Evolutionary conservation across 176 grass and related monocot species (phyloP), one percentile per base, ranked within the genome.

Genomic region (Eragrostis curvula): DNA sequence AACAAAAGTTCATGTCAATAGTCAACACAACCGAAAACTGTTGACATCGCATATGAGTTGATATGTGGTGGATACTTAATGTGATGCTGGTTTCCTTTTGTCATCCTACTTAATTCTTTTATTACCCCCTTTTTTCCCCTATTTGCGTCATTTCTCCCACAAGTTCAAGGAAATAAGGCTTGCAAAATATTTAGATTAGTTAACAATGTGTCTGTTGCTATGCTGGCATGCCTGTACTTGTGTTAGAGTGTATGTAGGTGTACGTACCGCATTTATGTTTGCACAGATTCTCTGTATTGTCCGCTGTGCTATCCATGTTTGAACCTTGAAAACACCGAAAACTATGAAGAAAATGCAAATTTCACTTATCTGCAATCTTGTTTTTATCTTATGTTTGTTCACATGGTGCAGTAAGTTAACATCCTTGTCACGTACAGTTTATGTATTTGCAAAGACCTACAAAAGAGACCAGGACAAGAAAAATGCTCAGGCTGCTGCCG

Each of bases 371-470:
- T 57, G 51, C 28, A 83, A 66, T 71, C 9, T 71, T 64, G 16
- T 28, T 70, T 77, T 71, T 12, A 64, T 52, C 14, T 24, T 41
- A 10, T 78, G 23, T 24, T 20, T 45, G 8, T 12, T 71, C 36
- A 11, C 32, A 40, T 78, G 18, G 12, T 72, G 52, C 27, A 66
- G 9, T 63, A 65, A 59, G 27, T 65, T 87, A 60, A 84, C 70
- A 82, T 70, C 24, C 44, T 71, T 84, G 8, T 86, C 27, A 42
- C 63, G 68, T 83, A 78, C 87, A 95, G 93, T 90, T 84, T 95
- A 92, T 79, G 74, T 95, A 77, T 89, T 86, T 89, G 89, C 88
- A 81, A 92, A 88, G 80, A 86, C 90, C 79, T 89, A 90, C 86
- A 86, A 85, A 47, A 79, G 88, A 85, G 78, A 75, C 52, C 73